A percentile compares a stretch with the other conserved stretches of the same genome.
phyloP scores from a whole-genome alignment of 2,329 filamentous ascomycete species.

The Exophiala aquamarina region DNA sequence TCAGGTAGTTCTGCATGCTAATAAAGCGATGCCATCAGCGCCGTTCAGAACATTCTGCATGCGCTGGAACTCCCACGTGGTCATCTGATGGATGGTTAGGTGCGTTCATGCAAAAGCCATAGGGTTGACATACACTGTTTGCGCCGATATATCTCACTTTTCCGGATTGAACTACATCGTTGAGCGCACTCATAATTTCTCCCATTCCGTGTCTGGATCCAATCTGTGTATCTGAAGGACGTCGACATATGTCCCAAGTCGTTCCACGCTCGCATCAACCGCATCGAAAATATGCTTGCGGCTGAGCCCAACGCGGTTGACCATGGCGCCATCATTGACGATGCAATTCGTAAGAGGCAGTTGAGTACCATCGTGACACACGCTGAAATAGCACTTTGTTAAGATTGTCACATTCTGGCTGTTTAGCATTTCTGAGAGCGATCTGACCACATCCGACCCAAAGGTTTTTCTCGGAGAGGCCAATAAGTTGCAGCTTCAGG shows the following conservation, averaged over 20 bases:
- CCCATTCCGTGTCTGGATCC: conserved; percentile 44
- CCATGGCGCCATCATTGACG: conserved; percentile 47
- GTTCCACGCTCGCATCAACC: conserved; percentile 50
- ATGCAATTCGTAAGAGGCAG: conserved; percentile 32
- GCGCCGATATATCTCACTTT: conserved; percentile 35
- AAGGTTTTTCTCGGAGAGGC: too few relatives aligned
- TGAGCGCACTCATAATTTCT: conserved; percentile 48
- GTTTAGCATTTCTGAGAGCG: too few relatives aligned
- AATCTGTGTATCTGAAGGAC: conserved; percentile 51
- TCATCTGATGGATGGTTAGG: too few relatives aligned
- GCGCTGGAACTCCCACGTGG: conserved; percentile 36
- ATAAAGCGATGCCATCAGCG: conserved; percentile 52
- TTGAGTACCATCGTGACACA: too few relatives aligned
- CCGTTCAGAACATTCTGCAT: conserved; percentile 49
- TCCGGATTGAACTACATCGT: conserved; percentile 43
- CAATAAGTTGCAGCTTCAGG: too few relatives aligned
- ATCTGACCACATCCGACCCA: too few relatives aligned
- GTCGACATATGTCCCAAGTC: conserved; percentile 50
- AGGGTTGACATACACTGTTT: too few relatives aligned
- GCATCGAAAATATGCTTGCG: conserved; percentile 62
- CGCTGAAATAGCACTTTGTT: too few relatives aligned
- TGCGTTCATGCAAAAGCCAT: too few relatives aligned
- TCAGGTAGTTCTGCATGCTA: conserved; percentile 54
- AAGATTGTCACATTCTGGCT: too few relatives aligned
- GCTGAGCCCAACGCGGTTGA: conserved; percentile 47